These are phyloP conservation scores for Colletotrichum acutatum DNA, from an alignment of 2,329 filamentous ascomycete genomes.

Conservation along the genomic window DNA sequence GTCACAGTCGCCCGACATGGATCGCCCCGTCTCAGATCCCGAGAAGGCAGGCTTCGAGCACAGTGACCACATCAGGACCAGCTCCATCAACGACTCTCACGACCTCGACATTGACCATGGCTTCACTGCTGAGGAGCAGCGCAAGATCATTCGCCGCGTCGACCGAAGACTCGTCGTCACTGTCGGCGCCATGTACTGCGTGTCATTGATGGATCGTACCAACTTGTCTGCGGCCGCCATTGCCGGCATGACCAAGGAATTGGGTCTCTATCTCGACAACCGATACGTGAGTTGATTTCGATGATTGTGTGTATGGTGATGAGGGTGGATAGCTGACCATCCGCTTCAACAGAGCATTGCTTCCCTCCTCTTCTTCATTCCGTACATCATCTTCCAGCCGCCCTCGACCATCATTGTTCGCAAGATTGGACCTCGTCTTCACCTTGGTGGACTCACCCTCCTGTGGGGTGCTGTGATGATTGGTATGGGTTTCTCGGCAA, in stretches of 20 bases:
- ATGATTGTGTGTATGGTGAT: not conserved
- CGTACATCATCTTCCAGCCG: slow-evolving; percentile 78
- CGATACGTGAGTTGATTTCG: slow-evolving; percentile 53
- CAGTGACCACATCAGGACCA: slow-evolving; percentile 21
- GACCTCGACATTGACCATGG: slow-evolving; percentile 47
- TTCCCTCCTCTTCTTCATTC: slow-evolving; percentile 79
- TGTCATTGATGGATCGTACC: slow-evolving; percentile 82
- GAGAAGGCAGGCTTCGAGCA: slow-evolving; percentile 37
- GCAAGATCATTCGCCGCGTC: slow-evolving; percentile 74
- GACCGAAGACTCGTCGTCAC: slow-evolving; percentile 73
- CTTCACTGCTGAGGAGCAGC: slow-evolving; percentile 72
- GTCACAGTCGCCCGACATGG: not conserved
- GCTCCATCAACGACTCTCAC: slow-evolving; percentile 21
- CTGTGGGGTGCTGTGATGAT: slow-evolving; percentile 72
- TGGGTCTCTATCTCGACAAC: slow-evolving; percentile 54
- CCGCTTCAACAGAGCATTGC: slow-evolving; percentile 63
- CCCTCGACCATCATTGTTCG: slow-evolving; percentile 77
- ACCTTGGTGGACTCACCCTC: slow-evolving; percentile 64
- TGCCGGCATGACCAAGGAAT: slow-evolving; percentile 68
- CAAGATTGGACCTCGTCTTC: slow-evolving; percentile 70
- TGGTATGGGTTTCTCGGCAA: slow-evolving; percentile 71
- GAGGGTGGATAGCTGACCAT: not conserved
- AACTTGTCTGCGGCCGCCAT: slow-evolving; percentile 80
- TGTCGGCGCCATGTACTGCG: slow-evolving; percentile 76
- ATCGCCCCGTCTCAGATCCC: slow-evolving; percentile 23